Base-by-base conservation (phyloP, 345 rosid species). In the Microcos paniculata region DNA sequence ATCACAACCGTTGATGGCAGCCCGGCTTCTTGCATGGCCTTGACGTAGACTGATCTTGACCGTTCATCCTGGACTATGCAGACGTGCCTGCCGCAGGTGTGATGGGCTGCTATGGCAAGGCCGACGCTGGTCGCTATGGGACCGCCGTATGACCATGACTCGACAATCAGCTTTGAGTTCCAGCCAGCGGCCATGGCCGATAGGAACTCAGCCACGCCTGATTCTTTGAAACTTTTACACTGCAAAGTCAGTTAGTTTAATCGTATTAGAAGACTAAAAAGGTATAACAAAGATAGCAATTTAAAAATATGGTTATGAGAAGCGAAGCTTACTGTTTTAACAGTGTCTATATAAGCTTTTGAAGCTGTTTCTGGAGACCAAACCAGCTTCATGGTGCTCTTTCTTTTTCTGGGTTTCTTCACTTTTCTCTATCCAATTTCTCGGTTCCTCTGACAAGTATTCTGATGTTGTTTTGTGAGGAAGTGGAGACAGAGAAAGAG, bases 171-270 rank as follows among this genome's bases (percentile, higher is more conserved):
- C 63, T 81, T 90, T 0, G 97, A 78, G 86, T 89, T 90, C 97
- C 97, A 92, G 23, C 98, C 98, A 9, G 98, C 98, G 0, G 97
- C 98, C 81, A 87, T 91, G 53, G 98, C 97, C 0, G 98, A 88
- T 30, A 92, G 82, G 15, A 94, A 82, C 89, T 94, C 98, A 0
- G 97, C 80, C 0, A 84, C 92, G 3, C 90, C 92, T 5, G 95
- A 90, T 52, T 90, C 95, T 51, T 80, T 70, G 71, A 74, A 76
- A 70, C 76, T 80, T 67, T 72, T 76, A 77, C 91, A 84, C 98
- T 94, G 84, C 38, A 78, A 13, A n/a, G n/a, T 48, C 61, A 80
- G 45, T 71, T 12, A 51, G 49, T 9, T 4, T 35, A 43, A 28
- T 33, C 21, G 38, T 42, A 46, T 31, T 21, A n/a, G 56, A 33